These are phyloP conservation scores for Sporopachydermia lactativora DNA, from an alignment of 805 yeast species.

Conservation along the genomic window DNA sequence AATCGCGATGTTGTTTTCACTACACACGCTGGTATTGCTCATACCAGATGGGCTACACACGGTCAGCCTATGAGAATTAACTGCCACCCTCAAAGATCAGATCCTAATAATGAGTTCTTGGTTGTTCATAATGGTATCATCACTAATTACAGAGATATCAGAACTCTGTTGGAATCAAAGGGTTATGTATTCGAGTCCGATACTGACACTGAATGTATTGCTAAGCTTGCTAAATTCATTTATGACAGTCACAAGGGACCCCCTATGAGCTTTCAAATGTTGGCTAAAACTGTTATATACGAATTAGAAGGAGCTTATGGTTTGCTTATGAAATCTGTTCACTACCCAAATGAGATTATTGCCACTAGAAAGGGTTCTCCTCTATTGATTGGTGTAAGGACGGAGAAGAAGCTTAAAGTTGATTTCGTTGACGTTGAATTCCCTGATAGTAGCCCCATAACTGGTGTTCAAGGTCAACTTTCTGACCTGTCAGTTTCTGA, in stretches of 20 bases:
- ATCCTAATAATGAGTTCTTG: slow-evolving; percentile 65
- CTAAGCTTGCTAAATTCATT: slow-evolving; percentile 83
- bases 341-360: slow-evolving; percentile 89
- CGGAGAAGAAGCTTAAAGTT: slow-evolving; percentile 88
- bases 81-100: slow-evolving; percentile 96
- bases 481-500: not conserved
- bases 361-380: slow-evolving; percentile 99
- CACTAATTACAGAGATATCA: slow-evolving; percentile 87
- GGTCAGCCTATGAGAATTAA: slow-evolving; percentile 79
- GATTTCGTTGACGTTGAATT: slow-evolving; percentile 98
- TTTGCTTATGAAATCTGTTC: slow-evolving; percentile 77
- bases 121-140: slow-evolving; percentile 97
- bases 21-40: slow-evolving; percentile 91
- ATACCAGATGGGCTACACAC: slow-evolving; percentile 99
- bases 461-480: slow-evolving; percentile 19
- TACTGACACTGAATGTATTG: slow-evolving; percentile 97
- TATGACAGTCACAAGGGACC: slow-evolving; percentile 64
- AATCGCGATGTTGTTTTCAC: not conserved
- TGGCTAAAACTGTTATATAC: slow-evolving; percentile 81
- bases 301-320: slow-evolving; percentile 98
- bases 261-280: slow-evolving; percentile 76
- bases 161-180: slow-evolving; percentile 62
- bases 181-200: slow-evolving; percentile 81
- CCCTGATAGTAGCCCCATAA: slow-evolving; percentile 49
- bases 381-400: slow-evolving; percentile 89